phyloP scores from a whole-genome alignment of 805 yeast genomes.

The Candida nanaspora region DNA sequence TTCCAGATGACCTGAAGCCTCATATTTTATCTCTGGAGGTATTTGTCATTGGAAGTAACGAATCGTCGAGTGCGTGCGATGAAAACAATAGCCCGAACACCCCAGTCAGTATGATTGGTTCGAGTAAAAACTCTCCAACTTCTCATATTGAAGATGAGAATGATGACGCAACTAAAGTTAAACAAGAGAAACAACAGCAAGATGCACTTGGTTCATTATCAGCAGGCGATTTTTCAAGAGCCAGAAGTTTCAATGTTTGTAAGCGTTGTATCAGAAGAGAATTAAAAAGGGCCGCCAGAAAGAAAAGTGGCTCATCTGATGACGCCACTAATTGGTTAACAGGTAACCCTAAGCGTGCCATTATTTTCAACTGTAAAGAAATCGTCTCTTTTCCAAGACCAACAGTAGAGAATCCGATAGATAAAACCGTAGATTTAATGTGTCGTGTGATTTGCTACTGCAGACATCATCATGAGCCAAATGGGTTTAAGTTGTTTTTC shows the following conservation, averaged over 20 bases:
- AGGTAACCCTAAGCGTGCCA: conserved; percentile 67
- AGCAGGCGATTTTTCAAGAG: background rate
- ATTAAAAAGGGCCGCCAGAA: conserved; percentile 86
- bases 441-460: conserved; percentile 93
- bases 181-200: conserved; percentile 1
- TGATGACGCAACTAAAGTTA: background rate
- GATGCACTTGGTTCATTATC: background rate
- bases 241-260: conserved; percentile 66
- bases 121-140: conserved; percentile 16
- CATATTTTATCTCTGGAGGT: conserved; percentile 67
- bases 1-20: conserved; percentile 41
- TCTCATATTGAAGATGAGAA: conserved; percentile 9
- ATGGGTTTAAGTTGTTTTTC: conserved; percentile 72
- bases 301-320: conserved; percentile 71
- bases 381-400: conserved; percentile 67
- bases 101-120: conserved; percentile 1
- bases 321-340: conserved; percentile 77
- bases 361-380: conserved; percentile 88
- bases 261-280: conserved; percentile 87
- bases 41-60: conserved; percentile 44
- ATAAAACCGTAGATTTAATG: conserved; percentile 38
- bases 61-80: too few species aligned
- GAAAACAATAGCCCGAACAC: background rate
- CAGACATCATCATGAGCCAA: conserved; percentile 86
- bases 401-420: conserved; percentile 23